These are phyloP conservation scores for Linanthus parryae DNA, from an alignment of 148 eudicot genomes.

Conservation along the genomic window DNA sequence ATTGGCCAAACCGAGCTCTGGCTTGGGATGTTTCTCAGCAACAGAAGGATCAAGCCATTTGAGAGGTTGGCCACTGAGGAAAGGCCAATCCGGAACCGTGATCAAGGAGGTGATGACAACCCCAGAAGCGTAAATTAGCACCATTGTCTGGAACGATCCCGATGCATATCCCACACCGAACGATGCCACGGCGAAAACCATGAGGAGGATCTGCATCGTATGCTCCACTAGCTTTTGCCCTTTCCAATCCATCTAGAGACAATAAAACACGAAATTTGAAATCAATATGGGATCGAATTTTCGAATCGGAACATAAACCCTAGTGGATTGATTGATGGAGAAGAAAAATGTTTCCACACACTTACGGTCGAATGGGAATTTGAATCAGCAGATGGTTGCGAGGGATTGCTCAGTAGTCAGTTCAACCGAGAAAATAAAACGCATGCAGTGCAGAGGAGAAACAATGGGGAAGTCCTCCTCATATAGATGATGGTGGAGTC, in stretches of 20 bases:
- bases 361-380: no score
- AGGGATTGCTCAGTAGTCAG: no score
- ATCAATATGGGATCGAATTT: no score
- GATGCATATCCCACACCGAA: conserved; percentile 50
- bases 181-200: conserved; percentile 48
- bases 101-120: conserved; percentile 61
- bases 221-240: conserved; percentile 90
- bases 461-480: no score
- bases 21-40: conserved; percentile 73
- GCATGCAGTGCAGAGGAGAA: no score
- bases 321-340: no score
- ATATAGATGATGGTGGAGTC: no score
- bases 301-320: no score
- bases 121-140: conserved; percentile 59
- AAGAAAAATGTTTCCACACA: no score
- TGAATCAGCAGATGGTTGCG: no score
- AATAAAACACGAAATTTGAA: no score
- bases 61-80: conserved; percentile 69
- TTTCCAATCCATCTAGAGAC: conserved; percentile 90
- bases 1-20: conserved; percentile 21
- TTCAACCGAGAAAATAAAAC: no score
- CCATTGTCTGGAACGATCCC: conserved; percentile 72
- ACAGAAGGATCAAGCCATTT: conserved; percentile 71
- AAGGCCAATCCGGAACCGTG: conserved; percentile 81
- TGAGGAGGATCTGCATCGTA: conserved; percentile 65